Evolutionary conservation across 768 basidiomycete genomes (phyloP).

Genomic region (Pulveroboletus sp.): DNA sequence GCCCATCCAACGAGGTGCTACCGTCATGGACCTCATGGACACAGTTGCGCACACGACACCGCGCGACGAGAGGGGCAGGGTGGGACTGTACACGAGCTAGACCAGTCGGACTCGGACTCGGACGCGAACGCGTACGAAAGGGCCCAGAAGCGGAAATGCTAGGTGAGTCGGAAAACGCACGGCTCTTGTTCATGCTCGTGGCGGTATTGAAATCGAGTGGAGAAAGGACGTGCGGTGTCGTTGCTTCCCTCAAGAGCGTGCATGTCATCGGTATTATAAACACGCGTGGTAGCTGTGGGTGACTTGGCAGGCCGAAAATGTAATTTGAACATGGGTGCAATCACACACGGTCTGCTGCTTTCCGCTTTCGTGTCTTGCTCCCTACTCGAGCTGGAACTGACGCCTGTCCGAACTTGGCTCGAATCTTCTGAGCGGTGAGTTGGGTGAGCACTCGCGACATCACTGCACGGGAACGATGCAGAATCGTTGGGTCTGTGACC

Average conservation of each 20-base stretch:
- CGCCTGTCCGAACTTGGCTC: too few species aligned
- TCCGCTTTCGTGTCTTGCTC: not conserved
- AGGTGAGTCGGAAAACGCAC: slow-evolving; percentile 8
- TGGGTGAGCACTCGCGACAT: too few species aligned
- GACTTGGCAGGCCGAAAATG: not conserved
- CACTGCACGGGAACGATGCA: too few species aligned
- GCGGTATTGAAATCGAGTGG: not conserved
- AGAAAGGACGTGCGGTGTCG: not conserved
- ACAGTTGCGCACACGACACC: not conserved
- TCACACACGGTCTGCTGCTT: not conserved
- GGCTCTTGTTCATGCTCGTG: not conserved
- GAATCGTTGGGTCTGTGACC: too few species aligned
- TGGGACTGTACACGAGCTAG: slow-evolving; percentile 16
- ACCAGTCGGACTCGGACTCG: slow-evolving; percentile 12
- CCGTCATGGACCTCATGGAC: slow-evolving; percentile 6
- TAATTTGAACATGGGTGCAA: not conserved
- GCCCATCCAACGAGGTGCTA: slow-evolving; percentile 9
- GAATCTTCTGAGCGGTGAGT: too few species aligned
- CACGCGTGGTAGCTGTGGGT: not conserved
- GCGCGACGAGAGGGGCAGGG: slow-evolving; percentile 6
- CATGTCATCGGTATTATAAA: not conserved
- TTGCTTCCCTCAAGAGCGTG: not conserved
- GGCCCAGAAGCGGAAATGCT: slow-evolving; percentile 25
- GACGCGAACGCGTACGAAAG: slow-evolving; percentile 51
- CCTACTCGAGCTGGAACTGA: not conserved